Evolutionary conservation across 768 basidiomycete genomes (phyloP).

Genomic region (Termitomyces bulborhizus): DNA sequence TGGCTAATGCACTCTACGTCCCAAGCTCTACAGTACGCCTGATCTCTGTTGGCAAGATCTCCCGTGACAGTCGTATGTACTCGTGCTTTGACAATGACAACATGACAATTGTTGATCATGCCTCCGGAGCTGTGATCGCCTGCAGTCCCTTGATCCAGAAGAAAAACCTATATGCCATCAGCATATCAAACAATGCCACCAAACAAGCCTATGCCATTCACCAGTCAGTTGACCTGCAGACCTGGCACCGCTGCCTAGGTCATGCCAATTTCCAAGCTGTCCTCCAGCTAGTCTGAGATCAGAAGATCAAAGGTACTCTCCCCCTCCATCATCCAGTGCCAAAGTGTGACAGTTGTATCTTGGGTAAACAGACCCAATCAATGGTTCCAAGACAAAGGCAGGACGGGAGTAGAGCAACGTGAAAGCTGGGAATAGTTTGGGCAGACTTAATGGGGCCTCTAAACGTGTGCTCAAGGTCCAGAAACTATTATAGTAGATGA

Average conservation of each 20-base stretch:
- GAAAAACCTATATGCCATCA: background rate
- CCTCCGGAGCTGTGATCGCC: background rate
- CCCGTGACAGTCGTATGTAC: background rate
- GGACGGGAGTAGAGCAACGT: background rate
- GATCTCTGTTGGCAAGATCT: background rate
- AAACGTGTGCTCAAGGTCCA: background rate
- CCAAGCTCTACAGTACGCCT: background rate
- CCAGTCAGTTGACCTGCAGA: background rate
- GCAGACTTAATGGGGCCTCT: background rate
- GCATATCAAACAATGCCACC: background rate
- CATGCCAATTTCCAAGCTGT: no score
- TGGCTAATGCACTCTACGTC: background rate
- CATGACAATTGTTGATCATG: background rate
- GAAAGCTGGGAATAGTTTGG: background rate
- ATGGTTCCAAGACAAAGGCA: background rate
- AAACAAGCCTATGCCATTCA: background rate
- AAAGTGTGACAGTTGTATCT: no score
- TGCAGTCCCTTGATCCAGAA: background rate
- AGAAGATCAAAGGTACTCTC: no score
- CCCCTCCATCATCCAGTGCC: no score
- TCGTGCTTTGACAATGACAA: background rate
- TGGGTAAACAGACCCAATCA: background rate
- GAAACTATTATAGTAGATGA: background rate
- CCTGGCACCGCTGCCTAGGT: background rate
- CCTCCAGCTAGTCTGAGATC: no score